Base-by-base conservation (phyloP, 371 early-diverging fungal species). In the Apophysomyces trapeziformis region DNA sequence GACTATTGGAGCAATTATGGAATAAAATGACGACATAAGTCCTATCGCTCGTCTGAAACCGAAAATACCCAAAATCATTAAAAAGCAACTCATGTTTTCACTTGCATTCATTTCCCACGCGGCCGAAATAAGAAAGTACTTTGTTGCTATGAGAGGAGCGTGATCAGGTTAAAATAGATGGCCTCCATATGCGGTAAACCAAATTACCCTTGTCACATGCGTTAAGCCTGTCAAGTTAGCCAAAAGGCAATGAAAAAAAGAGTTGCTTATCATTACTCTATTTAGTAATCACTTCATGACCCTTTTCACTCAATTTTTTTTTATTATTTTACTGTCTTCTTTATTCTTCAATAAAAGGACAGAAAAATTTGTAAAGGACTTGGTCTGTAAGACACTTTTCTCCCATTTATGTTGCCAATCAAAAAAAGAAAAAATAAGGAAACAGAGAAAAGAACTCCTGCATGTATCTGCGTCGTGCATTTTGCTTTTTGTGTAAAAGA, bases 91-190 rank as follows among this genome's bases (percentile, higher is more conserved):
- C 35, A 61, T 44, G 56, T 8, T 37, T 47, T 13, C 56, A 21
- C 62, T 61, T 32, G 16, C 50, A 44, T 60, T 66, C 61, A 58
- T 70, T 70, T 70, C 71, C 63, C 71, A 70, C 71, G 71, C 58
- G 66, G 64, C 71, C 64, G 43, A 67, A 70, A 47, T 63, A 58
- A 47, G 71, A 64, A 70, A 32, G 58, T 35, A 57, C 37, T 41
- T 57, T 26, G 64, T 38, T 39, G 18, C 67, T 44, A 66, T 62
- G 67, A 66, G 54, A 59, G 39, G 70, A 70, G 70, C 70, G 67
- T 70, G 70, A 70, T 70, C 70, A 58, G 44, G 67, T 58, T 66
- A 61, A 14, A 38, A 45, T 26, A 57, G 26, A 46, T 50, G 57
- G 41, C 32, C 18, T 60, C 60, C 43, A 61, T 66, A 69, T 57